These are phyloP conservation scores for Agrocybe praecox DNA, from an alignment of 768 basidiomycete species.

Conservation along the genomic window DNA sequence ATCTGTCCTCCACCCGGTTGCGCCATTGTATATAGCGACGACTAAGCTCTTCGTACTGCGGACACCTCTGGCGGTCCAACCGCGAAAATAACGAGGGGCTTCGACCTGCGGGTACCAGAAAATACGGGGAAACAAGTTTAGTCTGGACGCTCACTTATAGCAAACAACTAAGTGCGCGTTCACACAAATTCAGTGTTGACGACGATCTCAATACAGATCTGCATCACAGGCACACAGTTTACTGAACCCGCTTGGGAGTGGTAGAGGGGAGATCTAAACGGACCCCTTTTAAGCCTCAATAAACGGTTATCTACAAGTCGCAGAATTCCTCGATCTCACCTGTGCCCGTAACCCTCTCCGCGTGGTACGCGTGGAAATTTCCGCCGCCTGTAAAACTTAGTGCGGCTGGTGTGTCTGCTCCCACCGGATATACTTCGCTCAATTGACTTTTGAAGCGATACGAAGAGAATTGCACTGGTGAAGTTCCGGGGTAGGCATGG, in stretches of 20 bases:
- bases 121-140: background rate
- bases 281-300: background rate
- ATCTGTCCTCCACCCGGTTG: constrained; percentile 4
- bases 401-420: background rate
- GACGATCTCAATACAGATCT: background rate
- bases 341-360: background rate
- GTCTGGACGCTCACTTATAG: background rate
- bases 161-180: background rate
- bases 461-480: background rate
- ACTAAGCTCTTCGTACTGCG: background rate
- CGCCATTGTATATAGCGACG: constrained; percentile 1
- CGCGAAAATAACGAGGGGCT: background rate
- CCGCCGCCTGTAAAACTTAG: background rate
- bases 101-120: background rate
- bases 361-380: background rate
- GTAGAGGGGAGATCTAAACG: background rate
- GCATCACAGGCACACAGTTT: background rate
- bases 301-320: background rate
- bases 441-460: background rate
- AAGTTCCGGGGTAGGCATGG: background rate
- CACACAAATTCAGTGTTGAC: background rate
- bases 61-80: background rate
- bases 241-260: background rate
- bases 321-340: background rate
- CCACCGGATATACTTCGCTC: background rate